Evolutionary conservation across 2,329 filamentous ascomycete species (phyloP).

Genomic region (Alternaria solani): DNA sequence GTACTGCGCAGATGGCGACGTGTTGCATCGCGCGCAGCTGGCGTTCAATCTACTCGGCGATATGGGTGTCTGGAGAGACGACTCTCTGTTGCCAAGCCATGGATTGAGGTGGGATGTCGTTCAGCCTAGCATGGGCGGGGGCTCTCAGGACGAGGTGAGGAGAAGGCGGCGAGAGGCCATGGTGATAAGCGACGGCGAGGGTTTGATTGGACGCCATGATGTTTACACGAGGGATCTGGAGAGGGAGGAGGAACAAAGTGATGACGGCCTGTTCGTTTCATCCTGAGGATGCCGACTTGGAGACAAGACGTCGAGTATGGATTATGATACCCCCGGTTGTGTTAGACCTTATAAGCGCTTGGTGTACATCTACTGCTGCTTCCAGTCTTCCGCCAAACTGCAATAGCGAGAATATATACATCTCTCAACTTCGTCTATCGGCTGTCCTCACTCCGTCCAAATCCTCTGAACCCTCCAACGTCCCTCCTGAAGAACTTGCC

Average conservation of each 20-base stretch:
- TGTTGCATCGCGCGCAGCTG: constrained; percentile 32
- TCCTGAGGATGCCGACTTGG: background rate
- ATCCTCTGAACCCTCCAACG: constrained; percentile 64
- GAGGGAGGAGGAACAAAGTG: constrained; percentile 20
- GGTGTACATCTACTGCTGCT: background rate
- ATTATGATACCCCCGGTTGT: constrained; percentile 6
- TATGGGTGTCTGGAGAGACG: constrained; percentile 28
- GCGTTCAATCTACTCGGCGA: constrained; percentile 40
- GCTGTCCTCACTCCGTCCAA: constrained; percentile 46
- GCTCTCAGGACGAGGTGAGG: constrained; percentile 74
- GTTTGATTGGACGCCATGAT: constrained; percentile 75
- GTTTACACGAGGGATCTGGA: constrained; percentile 70
- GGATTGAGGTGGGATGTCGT: background rate
- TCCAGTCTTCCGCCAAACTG: background rate
- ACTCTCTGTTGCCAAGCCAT: constrained; percentile 9
- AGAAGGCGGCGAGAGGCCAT: constrained; percentile 85
- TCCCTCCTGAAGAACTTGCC: constrained; percentile 96
- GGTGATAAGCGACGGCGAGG: constrained; percentile 86
- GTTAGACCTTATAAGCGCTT: background rate
- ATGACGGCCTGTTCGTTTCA: background rate
- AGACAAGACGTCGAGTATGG: background rate
- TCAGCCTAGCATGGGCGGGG: constrained; percentile 37
- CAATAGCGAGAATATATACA: background rate
- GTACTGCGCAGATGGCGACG: constrained; percentile 26
- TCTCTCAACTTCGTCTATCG: constrained; percentile 21